Conservation (phyloP, 768 basidiomycete species). For the Panellus pusillus region DNA sequence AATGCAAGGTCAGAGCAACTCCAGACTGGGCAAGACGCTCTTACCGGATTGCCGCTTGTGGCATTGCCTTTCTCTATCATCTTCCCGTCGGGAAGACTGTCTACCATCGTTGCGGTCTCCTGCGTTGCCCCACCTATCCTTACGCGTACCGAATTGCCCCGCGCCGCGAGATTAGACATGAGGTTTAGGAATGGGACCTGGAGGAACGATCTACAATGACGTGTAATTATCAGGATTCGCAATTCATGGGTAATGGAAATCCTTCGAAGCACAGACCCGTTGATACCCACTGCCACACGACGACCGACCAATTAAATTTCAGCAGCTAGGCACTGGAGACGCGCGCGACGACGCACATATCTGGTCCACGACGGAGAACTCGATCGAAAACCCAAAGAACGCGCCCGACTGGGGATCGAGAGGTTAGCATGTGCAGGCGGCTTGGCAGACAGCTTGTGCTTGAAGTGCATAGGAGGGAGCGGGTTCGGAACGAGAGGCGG, state of each 20-base stretch:
- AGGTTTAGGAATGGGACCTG: constrained; percentile 66
- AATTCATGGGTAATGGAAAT: constrained; percentile 4
- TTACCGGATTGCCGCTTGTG: constrained; percentile 39
- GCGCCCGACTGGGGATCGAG: constrained; percentile 24
- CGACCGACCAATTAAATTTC: background rate
- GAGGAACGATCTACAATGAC: constrained; percentile 41
- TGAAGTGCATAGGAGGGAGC: constrained; percentile 7
- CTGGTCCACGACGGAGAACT: constrained; percentile 44
- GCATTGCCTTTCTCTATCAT: constrained; percentile 50
- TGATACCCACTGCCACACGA: constrained; percentile 46
- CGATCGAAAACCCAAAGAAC: constrained; percentile 31
- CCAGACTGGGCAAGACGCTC: constrained; percentile 1
- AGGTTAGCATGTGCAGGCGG: background rate
- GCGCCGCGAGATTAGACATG: constrained; percentile 56
- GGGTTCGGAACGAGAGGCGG: constrained; percentile 29
- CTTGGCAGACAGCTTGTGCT: constrained; percentile 9
- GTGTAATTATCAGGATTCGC: background rate
- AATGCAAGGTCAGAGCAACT: constrained; percentile 35
- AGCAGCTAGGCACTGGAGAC: background rate
- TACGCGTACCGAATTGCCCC: constrained; percentile 57
- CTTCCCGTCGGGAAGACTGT: constrained; percentile 35
- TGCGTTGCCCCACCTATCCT: constrained; percentile 70
- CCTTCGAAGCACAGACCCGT: constrained; percentile 23
- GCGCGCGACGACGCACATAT: constrained; percentile 33
- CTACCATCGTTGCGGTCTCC: constrained; percentile 48